A percentile compares a stretch with the other conserved stretches of the same genome.
phyloP scores from a whole-genome alignment of 495 filamentous ascomycete genomes.

The Wilcoxina mikolae region DNA sequence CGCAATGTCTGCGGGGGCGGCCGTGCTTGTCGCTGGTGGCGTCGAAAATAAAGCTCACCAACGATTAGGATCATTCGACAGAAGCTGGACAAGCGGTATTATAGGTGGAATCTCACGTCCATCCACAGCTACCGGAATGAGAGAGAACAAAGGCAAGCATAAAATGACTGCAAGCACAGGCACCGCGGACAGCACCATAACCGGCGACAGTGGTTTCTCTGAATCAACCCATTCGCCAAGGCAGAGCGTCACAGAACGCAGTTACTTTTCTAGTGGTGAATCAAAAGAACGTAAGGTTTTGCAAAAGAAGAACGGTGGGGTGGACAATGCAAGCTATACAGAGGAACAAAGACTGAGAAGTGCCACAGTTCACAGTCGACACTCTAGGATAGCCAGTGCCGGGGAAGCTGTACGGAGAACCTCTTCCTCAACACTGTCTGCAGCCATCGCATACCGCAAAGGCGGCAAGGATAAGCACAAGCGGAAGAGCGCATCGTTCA shows the following conservation, averaged over 20 bases:
- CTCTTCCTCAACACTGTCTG: slow-evolving; percentile 18
- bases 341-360: slow-evolving; percentile 52
- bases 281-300: slow-evolving; percentile 57
- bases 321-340: slow-evolving; percentile 49
- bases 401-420: slow-evolving; percentile 29
- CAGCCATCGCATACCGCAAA: slow-evolving; percentile 24
- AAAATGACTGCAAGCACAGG: slow-evolving; percentile 18
- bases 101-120: slow-evolving; percentile 27
- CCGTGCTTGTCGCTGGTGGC: slow-evolving; percentile 22
- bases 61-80: slow-evolving; percentile 53
- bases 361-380: slow-evolving; percentile 47
- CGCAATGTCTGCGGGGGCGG: slow-evolving; percentile 21
- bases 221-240: slow-evolving; percentile 16
- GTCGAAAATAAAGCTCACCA: slow-evolving; percentile 14
- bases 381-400: slow-evolving; percentile 64
- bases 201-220: slow-evolving; percentile 27
- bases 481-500: slow-evolving; percentile 19
- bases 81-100: slow-evolving; percentile 45
- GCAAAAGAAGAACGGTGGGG: slow-evolving; percentile 54
- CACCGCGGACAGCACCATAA: slow-evolving; percentile 27
- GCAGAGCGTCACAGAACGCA: slow-evolving; percentile 57
- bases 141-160: slow-evolving; percentile 22
- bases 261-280: slow-evolving; percentile 88
- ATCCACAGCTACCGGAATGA: slow-evolving; percentile 36
- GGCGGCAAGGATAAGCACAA: slow-evolving; percentile 25